Evolutionary conservation across 129 eudicot genomes (phyloP).

Genomic region (Escallonia rubra): DNA sequence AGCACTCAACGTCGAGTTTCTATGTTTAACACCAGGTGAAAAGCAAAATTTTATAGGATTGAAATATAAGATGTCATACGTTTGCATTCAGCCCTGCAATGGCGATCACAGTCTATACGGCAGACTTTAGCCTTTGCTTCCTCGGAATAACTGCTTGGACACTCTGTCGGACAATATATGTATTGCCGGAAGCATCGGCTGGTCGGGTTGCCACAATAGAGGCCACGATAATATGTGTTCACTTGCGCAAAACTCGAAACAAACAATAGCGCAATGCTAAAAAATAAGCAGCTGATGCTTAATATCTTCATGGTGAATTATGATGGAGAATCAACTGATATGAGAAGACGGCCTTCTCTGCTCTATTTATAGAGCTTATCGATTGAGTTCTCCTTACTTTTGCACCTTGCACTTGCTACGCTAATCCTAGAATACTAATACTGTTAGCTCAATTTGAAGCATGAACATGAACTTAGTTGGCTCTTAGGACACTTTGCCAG

Average conservation of each 20-base stretch:
- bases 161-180: constrained; percentile 30
- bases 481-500: constrained; percentile 2
- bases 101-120: constrained; percentile 35
- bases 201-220: neutral
- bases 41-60: too few relatives aligned
- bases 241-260: neutral
- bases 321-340: neutral
- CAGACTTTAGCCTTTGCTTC: constrained; percentile 38
- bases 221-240: neutral
- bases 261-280: neutral
- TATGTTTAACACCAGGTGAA: neutral
- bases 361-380: too few relatives aligned
- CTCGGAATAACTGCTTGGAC: constrained; percentile 32
- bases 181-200: neutral
- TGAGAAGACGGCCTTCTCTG: neutral
- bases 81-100: constrained; percentile 36
- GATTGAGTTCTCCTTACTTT: neutral
- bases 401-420: neutral
- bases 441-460: neutral
- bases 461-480: neutral
- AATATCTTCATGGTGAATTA: constrained; percentile 3
- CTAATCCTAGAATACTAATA: neutral
- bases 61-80: neutral
- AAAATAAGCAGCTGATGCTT: neutral
- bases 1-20: neutral